A percentile compares a stretch with the other conserved stretches of the same genome.
phyloP scores from a whole-genome alignment of 139 green algal genomes.

The Haematococcus sp. region DNA sequence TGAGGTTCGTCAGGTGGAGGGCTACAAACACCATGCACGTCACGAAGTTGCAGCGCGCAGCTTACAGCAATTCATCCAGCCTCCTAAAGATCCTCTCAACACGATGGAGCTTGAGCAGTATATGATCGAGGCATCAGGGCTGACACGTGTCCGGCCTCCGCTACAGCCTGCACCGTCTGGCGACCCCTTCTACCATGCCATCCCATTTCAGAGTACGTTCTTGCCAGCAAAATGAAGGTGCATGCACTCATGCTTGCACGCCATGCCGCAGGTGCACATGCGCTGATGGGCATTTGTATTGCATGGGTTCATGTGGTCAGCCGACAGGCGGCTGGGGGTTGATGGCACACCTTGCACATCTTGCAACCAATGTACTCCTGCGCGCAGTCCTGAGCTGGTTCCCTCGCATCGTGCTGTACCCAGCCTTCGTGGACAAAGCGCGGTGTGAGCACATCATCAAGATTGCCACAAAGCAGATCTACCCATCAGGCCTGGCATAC shows the following conservation, averaged over 20 bases:
- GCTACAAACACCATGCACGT: too few relatives aligned
- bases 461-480: conserved; percentile 37
- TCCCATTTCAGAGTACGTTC: conserved; percentile 31
- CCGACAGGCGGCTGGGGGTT: background rate
- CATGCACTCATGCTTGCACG: too few relatives aligned
- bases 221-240: too few relatives aligned
- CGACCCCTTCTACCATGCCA: conserved; percentile 15
- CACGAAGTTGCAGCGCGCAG: background rate
- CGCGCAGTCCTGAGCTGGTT: conserved; percentile 34
- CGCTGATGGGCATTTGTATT: too few relatives aligned
- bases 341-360: background rate
- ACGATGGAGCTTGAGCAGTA: conserved; percentile 25
- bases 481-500: conserved; percentile 39
- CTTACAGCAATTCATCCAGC: background rate
- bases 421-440: conserved; percentile 49
- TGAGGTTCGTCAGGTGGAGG: too few relatives aligned
- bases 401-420: conserved; percentile 48
- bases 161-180: conserved; percentile 12
- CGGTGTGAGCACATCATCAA: conserved; percentile 38
- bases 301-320: background rate
- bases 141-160: conserved; percentile 28
- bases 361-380: too few relatives aligned
- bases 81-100: conserved; percentile 27
- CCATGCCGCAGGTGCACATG: too few relatives aligned
- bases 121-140: conserved; percentile 25